Base-by-base conservation (phyloP, 164 flowering plant species). In the Cinnamomum chago region DNA sequence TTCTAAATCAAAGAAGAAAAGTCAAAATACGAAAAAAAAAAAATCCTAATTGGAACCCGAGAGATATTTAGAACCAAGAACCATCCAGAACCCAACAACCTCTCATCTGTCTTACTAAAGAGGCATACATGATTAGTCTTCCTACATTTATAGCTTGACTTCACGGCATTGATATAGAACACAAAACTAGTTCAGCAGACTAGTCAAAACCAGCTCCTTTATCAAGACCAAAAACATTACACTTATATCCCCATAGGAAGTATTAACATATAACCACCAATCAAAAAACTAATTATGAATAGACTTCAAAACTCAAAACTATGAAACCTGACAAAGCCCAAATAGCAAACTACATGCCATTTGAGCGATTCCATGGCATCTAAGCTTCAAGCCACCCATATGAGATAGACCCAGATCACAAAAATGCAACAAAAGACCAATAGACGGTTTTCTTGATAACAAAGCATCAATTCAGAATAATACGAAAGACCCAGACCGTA, bases 401-500 rank as follows among this genome's bases (percentile, higher is more conserved):
- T 55, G 60, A 55, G n/a, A 55, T 15, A 55, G 60, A 55, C 60
- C 60, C 60, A 55, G 60, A 55, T 55, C 60, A 17, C 3, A 20
- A 55, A 17, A 55, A 55, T 55, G 60, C n/a, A 55, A 55, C 60
- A 55, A 55, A 55, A 55, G 20, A 55, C 5, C 60, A 55, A 55
- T 14, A 55, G 47, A 40, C 9, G 47, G 11, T 40, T 55, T 55
- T 20, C n/a, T 55, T 14, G n/a, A 15, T 55, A 20, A 55, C 60
- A 55, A 20, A 55, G 60, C 60, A 55, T 5, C 17, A 20, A 55
- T 15, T 55, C 17, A 18, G 60, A 15, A 55, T 15, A 55, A 20
- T 15, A 23, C 58, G 35, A 62, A 52, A 14, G 60, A 74, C 78
- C 78, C 78, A 79, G 77, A 81, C 76, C 75, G 51, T 12, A 55